Base-by-base conservation (phyloP, 2,329 filamentous ascomycete species). In the Beauveria pseudobassiana region DNA sequence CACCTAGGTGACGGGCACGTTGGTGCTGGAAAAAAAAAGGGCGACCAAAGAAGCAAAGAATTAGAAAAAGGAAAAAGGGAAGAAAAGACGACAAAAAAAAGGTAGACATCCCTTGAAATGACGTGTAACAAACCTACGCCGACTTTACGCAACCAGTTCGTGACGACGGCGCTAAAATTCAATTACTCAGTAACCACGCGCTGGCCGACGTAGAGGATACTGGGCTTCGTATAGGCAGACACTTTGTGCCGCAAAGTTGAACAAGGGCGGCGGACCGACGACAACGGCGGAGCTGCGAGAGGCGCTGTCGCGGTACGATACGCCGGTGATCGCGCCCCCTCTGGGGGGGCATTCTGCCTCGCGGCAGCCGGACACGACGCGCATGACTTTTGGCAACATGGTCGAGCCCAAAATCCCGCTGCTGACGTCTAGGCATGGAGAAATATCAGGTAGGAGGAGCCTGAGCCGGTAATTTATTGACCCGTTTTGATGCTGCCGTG, bases 361-460 rank as follows among this genome's bases (percentile, higher is more conserved):
- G 2, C 73, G 82, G 3, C 75, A 77, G 82, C 82, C 0, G 84
- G 80, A 63, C 63, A 83, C 2, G 82, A 85, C 67, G 81, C 82
- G 0, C 81, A 85, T 67, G 73, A 80, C 20, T 30, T 84, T 79
- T 69, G 63, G 70, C 0, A 72, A 69, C 2, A 78, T 84, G 20
- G 2, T 12, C 30, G 30, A 5, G 1, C 34, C 12, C 14, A 42
- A 64, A 3, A 78, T 75, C 43, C 76, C 76, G 1, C 59, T 78
- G 8, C 64, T 78, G 22, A 75, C 72, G n/a, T 73, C 71, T 24
- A 58, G 70, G 80, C 3, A 69, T 68, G 34, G 73, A 73, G 61
- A 67, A 68, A 68, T 28, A 43, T 75, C n/a, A 63, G 68, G 20
- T 74, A 70, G 14, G 26, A 46, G 8, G 54, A 48, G 28, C 18